Evolutionary conservation across 768 basidiomycete species (phyloP), one percentile per base, ranked within the genome.

Genomic region (Rhodotorula diobovata): DNA sequence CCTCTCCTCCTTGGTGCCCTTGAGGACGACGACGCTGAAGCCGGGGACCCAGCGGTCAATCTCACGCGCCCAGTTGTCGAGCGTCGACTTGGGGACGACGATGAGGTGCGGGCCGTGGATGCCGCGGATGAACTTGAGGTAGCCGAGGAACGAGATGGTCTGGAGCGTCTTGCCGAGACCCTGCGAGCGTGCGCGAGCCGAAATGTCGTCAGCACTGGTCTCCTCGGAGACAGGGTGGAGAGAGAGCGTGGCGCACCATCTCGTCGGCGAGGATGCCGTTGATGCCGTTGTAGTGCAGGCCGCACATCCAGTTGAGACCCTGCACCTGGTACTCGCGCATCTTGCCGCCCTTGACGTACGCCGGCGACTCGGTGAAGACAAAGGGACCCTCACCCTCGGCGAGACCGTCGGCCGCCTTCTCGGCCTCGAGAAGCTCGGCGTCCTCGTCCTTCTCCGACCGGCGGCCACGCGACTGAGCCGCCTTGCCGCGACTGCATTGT

Each of bases 391-490:
- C 93, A 73, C 89, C 87, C 6, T 90, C 91, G 67, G 88, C 89
- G 16, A 85, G 87, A 28, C 86, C 89, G 48, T 87, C 83, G 11
- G 72, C 76, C 35, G 62, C 72, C n/a, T 66, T 70, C 43, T 65
- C 66, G 75, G 91, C 90, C 14, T 89, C 89, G 58, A 98, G 81
- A 77, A 99, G 77, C 81, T 99, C 95, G 73, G 95, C 93, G 65
- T 98, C 96, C 80, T 98, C 96, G 78, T 99, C 96, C 81, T 96
- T 96, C 81, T 99, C 96, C 0, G 91, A 93, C 80, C 93, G 96
- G 64, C 95, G 87, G 78, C 93, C 92, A 18, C 94, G 89, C 37
- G 87, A 86, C 72, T 90, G 20, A 9, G 70, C 71, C 34, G 54
- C 46, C 60, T 71, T 72, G 43, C 66, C 71, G 15, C 62, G 57